A percentile compares a stretch with the other conserved stretches of the same genome.
These are phyloP conservation scores for Blastomyces silverae DNA, from an alignment of 2,329 filamentous ascomycete genomes.

Conservation along the genomic window DNA sequence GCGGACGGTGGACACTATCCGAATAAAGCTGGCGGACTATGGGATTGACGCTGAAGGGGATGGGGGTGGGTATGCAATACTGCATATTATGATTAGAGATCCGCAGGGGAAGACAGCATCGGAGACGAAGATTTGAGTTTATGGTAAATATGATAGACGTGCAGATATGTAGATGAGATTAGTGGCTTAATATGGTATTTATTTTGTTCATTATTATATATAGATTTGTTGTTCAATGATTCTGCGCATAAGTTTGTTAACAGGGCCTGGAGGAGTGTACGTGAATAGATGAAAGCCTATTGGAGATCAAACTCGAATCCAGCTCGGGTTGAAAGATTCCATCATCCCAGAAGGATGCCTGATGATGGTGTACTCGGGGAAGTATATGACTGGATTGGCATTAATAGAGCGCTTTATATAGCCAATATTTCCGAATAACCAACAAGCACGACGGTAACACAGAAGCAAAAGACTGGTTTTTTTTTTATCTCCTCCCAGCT, in stretches of 20 bases:
- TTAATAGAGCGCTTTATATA: no score
- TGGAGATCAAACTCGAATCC: no score
- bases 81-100: constrained; percentile 14
- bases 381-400: not conserved
- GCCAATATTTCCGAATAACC: no score
- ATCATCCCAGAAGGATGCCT: no score
- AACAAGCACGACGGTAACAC: no score
- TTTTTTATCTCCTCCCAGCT: no score
- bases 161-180: not conserved
- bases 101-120: constrained; percentile 3
- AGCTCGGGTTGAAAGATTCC: no score
- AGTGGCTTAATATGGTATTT: not conserved
- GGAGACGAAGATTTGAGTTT: constrained; percentile 12
- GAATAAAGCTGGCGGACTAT: constrained; percentile 11
- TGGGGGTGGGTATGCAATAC: not conserved
- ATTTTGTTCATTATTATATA: no score
- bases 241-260: not conserved
- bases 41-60: constrained; percentile 13
- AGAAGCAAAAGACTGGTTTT: no score
- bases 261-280: no score
- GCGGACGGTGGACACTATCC: constrained; percentile 8
- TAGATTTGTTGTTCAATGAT: not conserved
- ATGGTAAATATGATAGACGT: not conserved
- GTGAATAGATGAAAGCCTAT: no score
- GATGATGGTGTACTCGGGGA: not conserved